A percentile compares a stretch with the other conserved stretches of the same genome.
These are phyloP conservation scores for Tuber magnatum DNA, from an alignment of 495 filamentous ascomycete species.

Conservation along the genomic window DNA sequence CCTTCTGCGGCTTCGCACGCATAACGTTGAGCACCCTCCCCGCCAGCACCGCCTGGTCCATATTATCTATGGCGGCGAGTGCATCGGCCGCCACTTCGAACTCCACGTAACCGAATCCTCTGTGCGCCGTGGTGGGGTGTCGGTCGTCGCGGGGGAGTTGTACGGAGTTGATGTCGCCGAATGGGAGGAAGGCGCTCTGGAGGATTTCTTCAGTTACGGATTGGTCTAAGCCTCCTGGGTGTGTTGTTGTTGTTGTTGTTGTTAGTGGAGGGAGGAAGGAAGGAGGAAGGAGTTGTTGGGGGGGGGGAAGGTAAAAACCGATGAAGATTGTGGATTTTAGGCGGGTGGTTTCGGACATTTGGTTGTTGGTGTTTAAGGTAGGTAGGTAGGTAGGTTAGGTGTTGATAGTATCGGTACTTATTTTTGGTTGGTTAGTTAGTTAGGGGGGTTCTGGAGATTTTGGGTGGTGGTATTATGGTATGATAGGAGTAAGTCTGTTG, in stretches of 20 bases:
- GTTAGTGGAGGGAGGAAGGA: background rate
- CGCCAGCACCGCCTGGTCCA: constrained; percentile 96
- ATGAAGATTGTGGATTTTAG: constrained; percentile 87
- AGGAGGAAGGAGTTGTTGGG: background rate
- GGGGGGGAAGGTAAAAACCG: constrained; percentile 43
- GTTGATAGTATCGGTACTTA: too few relatives aligned
- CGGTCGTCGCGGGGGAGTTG: constrained; percentile 75
- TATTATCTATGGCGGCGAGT: constrained; percentile 95
- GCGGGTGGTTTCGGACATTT: constrained; percentile 72
- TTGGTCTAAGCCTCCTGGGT: constrained; percentile 60
- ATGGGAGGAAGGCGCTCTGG: constrained; percentile 88
- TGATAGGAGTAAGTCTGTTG: too few relatives aligned
- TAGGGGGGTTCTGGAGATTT: too few relatives aligned
- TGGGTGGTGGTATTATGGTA: too few relatives aligned
- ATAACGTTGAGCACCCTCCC: constrained; percentile 87
- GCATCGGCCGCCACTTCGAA: constrained; percentile 82
- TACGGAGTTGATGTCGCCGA: constrained; percentile 87
- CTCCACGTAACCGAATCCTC: constrained; percentile 95
- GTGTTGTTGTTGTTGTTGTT: constrained; percentile 8
- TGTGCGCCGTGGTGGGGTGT: constrained; percentile 59
- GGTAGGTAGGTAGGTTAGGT: constrained; percentile 14
- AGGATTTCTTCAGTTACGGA: constrained; percentile 65
- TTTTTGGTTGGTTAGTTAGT: too few relatives aligned
- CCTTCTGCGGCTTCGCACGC: constrained; percentile 85
- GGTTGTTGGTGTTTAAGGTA: constrained; percentile 25